Conservation (phyloP, 2,329 filamentous ascomycete genomes). For the Chaetomiaceae sp. region DNA sequence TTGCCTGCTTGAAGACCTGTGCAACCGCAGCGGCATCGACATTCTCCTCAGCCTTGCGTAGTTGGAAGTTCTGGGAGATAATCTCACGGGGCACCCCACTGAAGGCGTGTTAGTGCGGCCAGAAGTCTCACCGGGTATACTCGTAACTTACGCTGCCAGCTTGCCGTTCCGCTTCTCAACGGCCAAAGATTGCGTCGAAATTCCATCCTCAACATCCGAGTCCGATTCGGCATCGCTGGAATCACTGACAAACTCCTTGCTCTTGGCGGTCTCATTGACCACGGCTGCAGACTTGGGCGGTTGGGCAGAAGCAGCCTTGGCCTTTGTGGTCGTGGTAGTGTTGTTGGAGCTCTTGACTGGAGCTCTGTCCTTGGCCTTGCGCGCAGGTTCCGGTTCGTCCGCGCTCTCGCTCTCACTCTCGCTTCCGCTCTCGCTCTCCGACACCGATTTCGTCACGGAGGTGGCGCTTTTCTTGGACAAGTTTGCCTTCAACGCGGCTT, state of each 20-base stretch:
- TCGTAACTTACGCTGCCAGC: constrained; percentile 12
- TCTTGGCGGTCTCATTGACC: constrained; percentile 14
- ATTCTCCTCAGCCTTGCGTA: constrained; percentile 44
- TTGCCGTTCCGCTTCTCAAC: constrained; percentile 23
- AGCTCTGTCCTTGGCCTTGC: constrained; percentile 1
- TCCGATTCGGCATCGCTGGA: constrained; percentile 14
- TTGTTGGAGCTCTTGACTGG: constrained; percentile 15
- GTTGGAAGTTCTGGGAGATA: constrained; percentile 46
- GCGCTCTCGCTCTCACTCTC: constrained; percentile 4
- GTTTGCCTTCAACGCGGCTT: constrained; percentile 19
- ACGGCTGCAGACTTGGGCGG: background rate
- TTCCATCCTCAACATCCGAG: constrained; percentile 19
- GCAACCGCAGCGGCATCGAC: constrained; percentile 40
- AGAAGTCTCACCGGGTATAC: background rate
- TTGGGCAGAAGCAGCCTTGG: constrained; percentile 13
- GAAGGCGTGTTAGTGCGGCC: constrained; percentile 20
- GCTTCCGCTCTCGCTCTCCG: constrained; percentile 8
- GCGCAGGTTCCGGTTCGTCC: constrained; percentile 2
- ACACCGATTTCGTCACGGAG: constrained; percentile 6
- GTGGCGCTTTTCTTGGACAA: background rate
- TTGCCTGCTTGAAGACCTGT: constrained; percentile 51
- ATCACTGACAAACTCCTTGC: constrained; percentile 20
- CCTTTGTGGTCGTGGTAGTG: constrained; percentile 15
- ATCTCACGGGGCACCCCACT: constrained; percentile 32
- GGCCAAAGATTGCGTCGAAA: constrained; percentile 35